Evolutionary conservation across 345 rosid species (phyloP).

Genomic region (Gossypium ekmanianum): DNA sequence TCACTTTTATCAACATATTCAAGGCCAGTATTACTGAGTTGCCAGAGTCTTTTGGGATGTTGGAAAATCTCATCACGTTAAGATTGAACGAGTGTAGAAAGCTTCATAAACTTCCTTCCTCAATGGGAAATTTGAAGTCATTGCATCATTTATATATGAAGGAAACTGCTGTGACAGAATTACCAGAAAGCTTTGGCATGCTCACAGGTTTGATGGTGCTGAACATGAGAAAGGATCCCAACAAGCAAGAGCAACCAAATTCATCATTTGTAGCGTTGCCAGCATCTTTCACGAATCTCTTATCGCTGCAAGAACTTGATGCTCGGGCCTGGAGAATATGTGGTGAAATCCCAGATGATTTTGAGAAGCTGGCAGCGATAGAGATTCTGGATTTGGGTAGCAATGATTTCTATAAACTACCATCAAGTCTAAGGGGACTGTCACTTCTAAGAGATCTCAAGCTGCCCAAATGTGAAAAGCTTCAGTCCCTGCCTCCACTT

Average conservation of each 20-base stretch:
- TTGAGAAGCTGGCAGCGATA: constrained; percentile 38
- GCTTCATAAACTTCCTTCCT: constrained; percentile 43
- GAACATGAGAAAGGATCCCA: constrained; percentile 34
- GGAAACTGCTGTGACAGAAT: constrained; percentile 36
- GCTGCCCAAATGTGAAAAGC: constrained; percentile 35
- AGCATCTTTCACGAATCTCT: constrained; percentile 36
- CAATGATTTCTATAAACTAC: constrained; percentile 42
- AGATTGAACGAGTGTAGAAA: constrained; percentile 29
- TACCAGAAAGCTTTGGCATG: constrained; percentile 44
- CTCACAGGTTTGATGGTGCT: constrained; percentile 36
- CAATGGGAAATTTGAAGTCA: constrained; percentile 37
- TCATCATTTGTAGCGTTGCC: constrained; percentile 19
- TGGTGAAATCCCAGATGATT: constrained; percentile 45
- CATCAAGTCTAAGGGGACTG: constrained; percentile 46
- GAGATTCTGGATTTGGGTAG: constrained; percentile 32
- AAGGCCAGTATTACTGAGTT: constrained; percentile 30
- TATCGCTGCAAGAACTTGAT: constrained; percentile 35
- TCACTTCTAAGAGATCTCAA: constrained; percentile 31
- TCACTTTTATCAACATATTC: constrained; percentile 27
- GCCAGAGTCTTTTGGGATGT: constrained; percentile 47
- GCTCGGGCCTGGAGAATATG: constrained; percentile 42
- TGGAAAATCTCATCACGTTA: constrained; percentile 39
- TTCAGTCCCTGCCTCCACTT: constrained; percentile 41
- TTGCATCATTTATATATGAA: constrained; percentile 36
- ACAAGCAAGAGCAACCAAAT: not conserved